Percentiles rank a stretch among this genome's conserved stretches.
Evolutionary conservation across 176 grass and related monocot genomes (phyloP).

Genomic region (Eremochloa ophiuroides): DNA sequence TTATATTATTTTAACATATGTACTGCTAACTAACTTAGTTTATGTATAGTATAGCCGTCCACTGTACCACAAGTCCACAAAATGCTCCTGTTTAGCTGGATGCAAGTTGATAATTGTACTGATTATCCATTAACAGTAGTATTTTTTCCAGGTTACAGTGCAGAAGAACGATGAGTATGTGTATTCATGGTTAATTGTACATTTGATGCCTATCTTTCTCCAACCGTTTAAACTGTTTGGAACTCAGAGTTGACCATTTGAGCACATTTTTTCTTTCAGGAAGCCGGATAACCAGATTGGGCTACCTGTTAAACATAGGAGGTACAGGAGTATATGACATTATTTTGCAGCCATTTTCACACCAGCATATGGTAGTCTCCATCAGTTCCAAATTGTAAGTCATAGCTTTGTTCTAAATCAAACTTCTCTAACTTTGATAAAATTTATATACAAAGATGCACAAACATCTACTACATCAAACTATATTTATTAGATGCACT

Average conservation of each 20-base stretch:
- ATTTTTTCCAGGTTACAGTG: background rate
- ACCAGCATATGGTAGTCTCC: background rate
- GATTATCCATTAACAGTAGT: background rate
- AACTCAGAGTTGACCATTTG: background rate
- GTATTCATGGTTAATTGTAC: background rate
- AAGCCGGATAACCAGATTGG: background rate
- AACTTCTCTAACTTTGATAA: background rate
- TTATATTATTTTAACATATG: constrained; percentile 6
- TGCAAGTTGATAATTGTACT: background rate
- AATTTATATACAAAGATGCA: background rate
- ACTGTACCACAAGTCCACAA: background rate
- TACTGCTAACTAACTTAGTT: background rate
- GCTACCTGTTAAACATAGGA: background rate
- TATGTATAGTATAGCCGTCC: background rate
- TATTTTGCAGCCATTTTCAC: background rate
- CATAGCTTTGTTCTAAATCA: background rate
- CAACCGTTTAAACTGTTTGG: background rate
- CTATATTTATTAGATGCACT: background rate
- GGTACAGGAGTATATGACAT: background rate
- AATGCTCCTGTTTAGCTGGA: background rate
- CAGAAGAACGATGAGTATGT: background rate
- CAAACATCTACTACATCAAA: background rate
- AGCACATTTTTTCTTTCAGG: background rate
- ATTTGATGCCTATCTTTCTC: background rate
- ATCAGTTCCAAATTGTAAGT: background rate